A percentile compares a stretch with the other conserved stretches of the same genome.
Conservation (phyloP, 306 rosid species). For the Crotalaria pallida region DNA sequence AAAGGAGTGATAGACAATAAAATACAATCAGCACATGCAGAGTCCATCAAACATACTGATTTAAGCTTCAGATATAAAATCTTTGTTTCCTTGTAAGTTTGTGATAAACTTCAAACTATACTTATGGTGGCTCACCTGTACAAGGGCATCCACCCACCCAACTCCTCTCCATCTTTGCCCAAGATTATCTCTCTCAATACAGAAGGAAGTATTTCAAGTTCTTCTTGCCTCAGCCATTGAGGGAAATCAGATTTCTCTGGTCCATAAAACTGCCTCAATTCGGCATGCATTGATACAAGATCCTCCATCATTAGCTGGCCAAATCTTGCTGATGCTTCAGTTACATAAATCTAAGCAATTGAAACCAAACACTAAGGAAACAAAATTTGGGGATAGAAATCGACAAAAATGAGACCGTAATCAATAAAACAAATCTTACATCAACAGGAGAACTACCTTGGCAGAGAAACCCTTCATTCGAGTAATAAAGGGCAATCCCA, state of each 20-base stretch:
- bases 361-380: constrained; percentile 15
- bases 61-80: constrained; percentile 8
- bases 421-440: background rate
- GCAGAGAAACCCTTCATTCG: constrained; percentile 70
- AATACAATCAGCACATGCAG: background rate
- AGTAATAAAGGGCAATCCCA: constrained; percentile 79
- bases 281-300: constrained; percentile 73
- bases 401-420: background rate
- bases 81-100: background rate
- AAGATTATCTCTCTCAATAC: constrained; percentile 49
- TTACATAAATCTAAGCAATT: constrained; percentile 59
- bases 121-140: constrained; percentile 55
- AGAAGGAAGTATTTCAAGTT: constrained; percentile 51
- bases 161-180: constrained; percentile 70
- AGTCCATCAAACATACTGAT: background rate
- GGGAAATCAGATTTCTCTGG: constrained; percentile 47
- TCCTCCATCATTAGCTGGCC: constrained; percentile 93
- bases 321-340: constrained; percentile 69
- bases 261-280: constrained; percentile 75
- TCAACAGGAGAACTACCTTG: constrained; percentile 40
- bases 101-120: constrained; percentile 8
- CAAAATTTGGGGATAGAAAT: background rate
- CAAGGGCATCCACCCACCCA: constrained; percentile 71
- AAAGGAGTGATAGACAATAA: background rate
- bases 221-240: constrained; percentile 61